phyloP scores from a whole-genome alignment of 2,329 filamentous ascomycete genomes.

The Bimuria novae-zelandiae region DNA sequence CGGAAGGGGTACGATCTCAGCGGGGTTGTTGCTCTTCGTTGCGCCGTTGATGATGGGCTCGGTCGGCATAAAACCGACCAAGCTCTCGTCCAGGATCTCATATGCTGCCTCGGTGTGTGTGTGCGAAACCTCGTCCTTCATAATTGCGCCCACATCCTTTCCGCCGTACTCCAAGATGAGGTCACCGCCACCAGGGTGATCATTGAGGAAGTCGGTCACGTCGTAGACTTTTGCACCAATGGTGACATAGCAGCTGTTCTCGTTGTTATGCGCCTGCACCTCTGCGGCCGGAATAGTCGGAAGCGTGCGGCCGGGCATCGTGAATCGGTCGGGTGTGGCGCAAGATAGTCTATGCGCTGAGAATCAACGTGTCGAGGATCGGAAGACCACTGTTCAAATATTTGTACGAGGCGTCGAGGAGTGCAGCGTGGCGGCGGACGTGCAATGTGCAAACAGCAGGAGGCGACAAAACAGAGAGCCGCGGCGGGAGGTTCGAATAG shows the following conservation, averaged over 20 bases:
- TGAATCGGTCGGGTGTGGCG: constrained; percentile 15
- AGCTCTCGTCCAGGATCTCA: constrained; percentile 85
- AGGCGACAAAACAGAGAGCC: neutral
- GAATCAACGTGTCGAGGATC: neutral
- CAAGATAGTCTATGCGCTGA: neutral
- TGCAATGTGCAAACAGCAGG: constrained; percentile 1
- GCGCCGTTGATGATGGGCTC: constrained; percentile 60
- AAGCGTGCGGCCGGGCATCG: constrained; percentile 79
- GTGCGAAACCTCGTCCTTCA: constrained; percentile 84
- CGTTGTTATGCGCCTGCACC: constrained; percentile 77
- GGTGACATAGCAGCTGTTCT: constrained; percentile 89
- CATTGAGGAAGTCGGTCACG: constrained; percentile 85
- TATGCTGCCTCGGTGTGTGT: constrained; percentile 91
- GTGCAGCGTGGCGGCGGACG: constrained; percentile 15
- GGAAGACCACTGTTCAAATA: neutral
- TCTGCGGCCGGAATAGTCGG: constrained; percentile 82
- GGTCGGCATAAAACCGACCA: constrained; percentile 77
- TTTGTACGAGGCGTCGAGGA: neutral
- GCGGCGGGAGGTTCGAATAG: constrained; percentile 3
- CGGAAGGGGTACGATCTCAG: constrained; percentile 58
- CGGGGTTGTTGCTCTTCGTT: constrained; percentile 53
- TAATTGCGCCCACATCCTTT: constrained; percentile 79
- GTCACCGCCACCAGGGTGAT: constrained; percentile 88
- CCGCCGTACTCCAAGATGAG: constrained; percentile 88
- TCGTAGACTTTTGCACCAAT: constrained; percentile 92